phyloP scores from a whole-genome alignment of 371 early-diverging fungal species.

The Thermomucor indicae-seudaticae region DNA sequence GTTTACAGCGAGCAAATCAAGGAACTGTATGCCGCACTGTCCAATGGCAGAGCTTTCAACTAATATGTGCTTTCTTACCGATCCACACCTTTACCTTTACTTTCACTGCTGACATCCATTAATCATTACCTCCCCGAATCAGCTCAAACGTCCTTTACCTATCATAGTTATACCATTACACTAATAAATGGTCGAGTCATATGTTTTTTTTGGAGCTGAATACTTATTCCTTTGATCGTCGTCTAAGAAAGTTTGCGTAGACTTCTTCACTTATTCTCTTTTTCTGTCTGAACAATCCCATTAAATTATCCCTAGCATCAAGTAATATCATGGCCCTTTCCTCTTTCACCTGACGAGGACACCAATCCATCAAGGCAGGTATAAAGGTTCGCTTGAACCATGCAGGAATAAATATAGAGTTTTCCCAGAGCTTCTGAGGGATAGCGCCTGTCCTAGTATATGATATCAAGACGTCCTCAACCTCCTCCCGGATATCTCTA shows the following conservation, averaged over 20 bases:
- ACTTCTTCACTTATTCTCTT: not conserved
- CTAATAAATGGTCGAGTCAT: not conserved
- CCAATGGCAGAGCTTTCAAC: slow-evolving; percentile 40
- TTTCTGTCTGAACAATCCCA: not conserved
- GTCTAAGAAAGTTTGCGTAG: not conserved
- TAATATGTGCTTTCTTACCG: slow-evolving; percentile 2
- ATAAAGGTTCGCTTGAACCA: not conserved
- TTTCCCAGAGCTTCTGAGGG: not conserved
- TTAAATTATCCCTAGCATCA: not conserved
- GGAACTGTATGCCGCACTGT: slow-evolving; percentile 55
- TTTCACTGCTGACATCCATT: not conserved
- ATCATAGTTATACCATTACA: not conserved
- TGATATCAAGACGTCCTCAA: not conserved
- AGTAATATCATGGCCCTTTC: not conserved
- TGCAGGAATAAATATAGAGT: not conserved
- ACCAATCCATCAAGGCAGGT: not conserved
- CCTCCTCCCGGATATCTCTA: not conserved
- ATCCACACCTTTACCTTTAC: not conserved
- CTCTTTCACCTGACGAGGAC: not conserved
- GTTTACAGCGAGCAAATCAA: slow-evolving; percentile 61
- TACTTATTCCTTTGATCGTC: too few species aligned
- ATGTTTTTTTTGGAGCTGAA: not conserved
- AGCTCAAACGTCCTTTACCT: not conserved
- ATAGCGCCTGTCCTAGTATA: not conserved
- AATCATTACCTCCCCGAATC: not conserved